These are phyloP conservation scores for Chytriomyces sp. DNA, from an alignment of 192 early-diverging fungal species.

Conservation along the genomic window DNA sequence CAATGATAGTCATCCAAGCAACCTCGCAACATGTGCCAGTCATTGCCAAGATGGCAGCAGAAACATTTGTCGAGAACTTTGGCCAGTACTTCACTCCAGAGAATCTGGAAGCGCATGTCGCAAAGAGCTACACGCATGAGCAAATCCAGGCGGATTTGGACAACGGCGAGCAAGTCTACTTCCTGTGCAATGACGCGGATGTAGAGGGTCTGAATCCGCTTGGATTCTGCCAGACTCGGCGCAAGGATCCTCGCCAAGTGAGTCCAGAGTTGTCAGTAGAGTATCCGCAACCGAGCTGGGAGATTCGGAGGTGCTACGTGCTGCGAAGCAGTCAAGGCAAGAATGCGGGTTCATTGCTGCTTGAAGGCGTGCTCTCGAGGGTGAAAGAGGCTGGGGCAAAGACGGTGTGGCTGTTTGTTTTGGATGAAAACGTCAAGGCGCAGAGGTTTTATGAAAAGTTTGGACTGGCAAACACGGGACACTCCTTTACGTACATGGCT, in stretches of 20 bases:
- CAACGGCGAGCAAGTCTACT: background rate
- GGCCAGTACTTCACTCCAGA: background rate
- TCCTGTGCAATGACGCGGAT: conserved; percentile 6
- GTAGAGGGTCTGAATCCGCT: background rate
- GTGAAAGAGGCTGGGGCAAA: conserved; percentile 2
- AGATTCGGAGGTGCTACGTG: background rate
- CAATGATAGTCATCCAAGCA: too few relatives aligned
- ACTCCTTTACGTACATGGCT: too few relatives aligned
- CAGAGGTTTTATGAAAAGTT: conserved; percentile 15
- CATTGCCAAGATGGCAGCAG: background rate
- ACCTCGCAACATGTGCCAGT: background rate
- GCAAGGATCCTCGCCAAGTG: background rate
- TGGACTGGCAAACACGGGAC: background rate
- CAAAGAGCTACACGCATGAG: background rate
- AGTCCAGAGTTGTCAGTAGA: background rate
- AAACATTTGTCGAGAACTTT: conserved; percentile 10
- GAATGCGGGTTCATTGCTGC: background rate
- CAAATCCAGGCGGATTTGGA: background rate
- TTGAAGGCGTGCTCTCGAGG: background rate
- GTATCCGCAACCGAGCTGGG: background rate
- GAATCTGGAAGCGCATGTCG: background rate
- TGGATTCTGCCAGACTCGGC: background rate
- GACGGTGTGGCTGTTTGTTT: background rate
- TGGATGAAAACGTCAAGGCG: background rate
- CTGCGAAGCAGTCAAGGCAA: background rate